Conservation (phyloP, 768 basidiomycete genomes). For the Sarcodon aspratus region DNA sequence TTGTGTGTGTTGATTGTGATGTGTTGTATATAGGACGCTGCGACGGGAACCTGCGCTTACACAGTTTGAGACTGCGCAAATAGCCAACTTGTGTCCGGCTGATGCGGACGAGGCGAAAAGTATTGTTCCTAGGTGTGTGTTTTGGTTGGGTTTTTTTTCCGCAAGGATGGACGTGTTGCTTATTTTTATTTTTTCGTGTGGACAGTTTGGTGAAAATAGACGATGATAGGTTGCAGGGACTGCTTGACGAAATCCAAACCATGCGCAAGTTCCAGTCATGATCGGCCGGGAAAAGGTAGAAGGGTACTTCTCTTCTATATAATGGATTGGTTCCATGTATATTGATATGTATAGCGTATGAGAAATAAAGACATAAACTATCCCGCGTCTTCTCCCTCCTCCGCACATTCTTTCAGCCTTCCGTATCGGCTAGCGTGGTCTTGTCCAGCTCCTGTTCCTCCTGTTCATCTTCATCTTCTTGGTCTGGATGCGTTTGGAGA, state of each 20-base stretch:
- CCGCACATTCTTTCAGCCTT: constrained; percentile 19
- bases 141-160: not conserved
- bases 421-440: constrained; percentile 28
- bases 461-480: constrained; percentile 24
- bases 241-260: constrained; percentile 82
- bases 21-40: constrained; percentile 43
- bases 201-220: constrained; percentile 76
- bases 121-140: constrained; percentile 67
- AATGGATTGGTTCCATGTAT: not conserved
- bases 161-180: not conserved
- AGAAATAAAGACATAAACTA: not conserved
- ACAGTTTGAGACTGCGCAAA: constrained; percentile 88
- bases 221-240: constrained; percentile 71
- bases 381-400: not conserved
- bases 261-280: constrained; percentile 84
- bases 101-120: constrained; percentile 89
- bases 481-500: constrained; percentile 1
- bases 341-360: not conserved
- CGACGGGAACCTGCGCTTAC: constrained; percentile 71
- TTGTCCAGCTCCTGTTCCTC: constrained; percentile 29
- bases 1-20: constrained; percentile 1
- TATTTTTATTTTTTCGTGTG: not conserved
- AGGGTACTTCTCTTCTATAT: not conserved
- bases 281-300: constrained; percentile 5
- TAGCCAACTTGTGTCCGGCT: constrained; percentile 83